These are phyloP conservation scores for Cutaneotrichosporon sp. DNA, from an alignment of 1,284 basidiomycete genomes.

Conservation along the genomic window DNA sequence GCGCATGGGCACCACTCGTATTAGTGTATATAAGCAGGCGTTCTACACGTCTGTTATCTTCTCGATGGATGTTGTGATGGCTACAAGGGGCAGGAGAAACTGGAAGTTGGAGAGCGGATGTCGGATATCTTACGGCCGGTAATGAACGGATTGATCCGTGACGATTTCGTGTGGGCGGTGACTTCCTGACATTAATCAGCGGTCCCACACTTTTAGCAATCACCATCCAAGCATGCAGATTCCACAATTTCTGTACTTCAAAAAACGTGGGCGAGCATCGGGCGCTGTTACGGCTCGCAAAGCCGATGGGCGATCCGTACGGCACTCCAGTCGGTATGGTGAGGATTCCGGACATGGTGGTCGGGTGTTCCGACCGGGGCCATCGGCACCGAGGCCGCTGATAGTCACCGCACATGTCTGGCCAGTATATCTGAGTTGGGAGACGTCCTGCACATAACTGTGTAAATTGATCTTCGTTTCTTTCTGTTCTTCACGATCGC, in stretches of 20 bases:
- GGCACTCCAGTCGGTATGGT: neutral
- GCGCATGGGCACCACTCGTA: neutral
- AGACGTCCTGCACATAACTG: neutral
- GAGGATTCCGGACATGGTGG: neutral
- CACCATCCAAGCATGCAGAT: no score
- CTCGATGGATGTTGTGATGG: neutral
- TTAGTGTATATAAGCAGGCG: neutral
- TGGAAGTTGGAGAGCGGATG: neutral
- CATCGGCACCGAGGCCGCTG: neutral
- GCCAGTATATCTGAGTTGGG: neutral
- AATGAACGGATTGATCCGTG: neutral
- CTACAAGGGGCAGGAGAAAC: no score
- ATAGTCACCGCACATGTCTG: neutral
- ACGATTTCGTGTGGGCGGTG: neutral
- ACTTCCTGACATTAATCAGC: neutral
- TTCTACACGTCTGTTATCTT: neutral
- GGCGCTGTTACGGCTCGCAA: no score
- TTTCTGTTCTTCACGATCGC: neutral
- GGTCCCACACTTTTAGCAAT: no score
- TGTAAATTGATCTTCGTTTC: no score
- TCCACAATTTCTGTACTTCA: no score
- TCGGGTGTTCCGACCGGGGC: constrained; percentile 2
- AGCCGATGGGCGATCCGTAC: neutral
- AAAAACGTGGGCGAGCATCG: no score
- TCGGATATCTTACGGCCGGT: constrained; percentile 1